Evolutionary conservation across 345 rosid species (phyloP).

Genomic region (rapeseed (Brassica napus)): DNA sequence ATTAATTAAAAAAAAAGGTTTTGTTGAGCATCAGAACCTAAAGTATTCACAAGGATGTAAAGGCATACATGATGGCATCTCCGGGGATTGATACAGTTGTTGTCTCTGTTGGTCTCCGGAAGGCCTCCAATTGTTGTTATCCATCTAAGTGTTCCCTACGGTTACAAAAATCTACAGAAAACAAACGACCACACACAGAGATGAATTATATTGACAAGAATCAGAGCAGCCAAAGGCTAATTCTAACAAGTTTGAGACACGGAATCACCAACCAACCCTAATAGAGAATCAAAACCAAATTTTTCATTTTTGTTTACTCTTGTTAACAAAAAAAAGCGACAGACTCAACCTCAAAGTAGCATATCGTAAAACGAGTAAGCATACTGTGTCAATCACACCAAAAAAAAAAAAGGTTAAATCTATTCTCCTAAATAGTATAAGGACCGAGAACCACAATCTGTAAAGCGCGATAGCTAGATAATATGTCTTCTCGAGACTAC

Average conservation of each 20-base stretch:
- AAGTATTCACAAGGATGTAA: constrained; percentile 22
- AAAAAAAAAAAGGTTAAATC: too few species aligned
- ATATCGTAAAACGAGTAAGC: too few species aligned
- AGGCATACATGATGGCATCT: constrained; percentile 77
- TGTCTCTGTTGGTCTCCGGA: not conserved
- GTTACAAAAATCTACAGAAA: not conserved
- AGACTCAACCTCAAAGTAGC: too few species aligned
- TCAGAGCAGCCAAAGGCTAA: too few species aligned
- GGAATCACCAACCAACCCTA: not conserved
- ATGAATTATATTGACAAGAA: too few species aligned
- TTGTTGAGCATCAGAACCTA: constrained; percentile 20
- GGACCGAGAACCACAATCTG: too few species aligned
- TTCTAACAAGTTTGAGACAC: too few species aligned
- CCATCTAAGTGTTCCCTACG: not conserved
- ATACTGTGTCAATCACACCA: not conserved
- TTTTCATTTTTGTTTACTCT: too few species aligned
- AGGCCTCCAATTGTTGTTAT: not conserved
- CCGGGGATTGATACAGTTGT: constrained; percentile 27
- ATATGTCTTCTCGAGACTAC: too few species aligned
- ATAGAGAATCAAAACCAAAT: not conserved
- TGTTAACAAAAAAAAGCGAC: too few species aligned
- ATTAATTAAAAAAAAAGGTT: constrained; percentile 5
- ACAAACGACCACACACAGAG: too few species aligned
- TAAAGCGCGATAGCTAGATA: too few species aligned
- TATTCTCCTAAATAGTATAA: not conserved